A percentile compares a stretch with the other conserved stretches of the same genome.
Evolutionary conservation across 2,329 filamentous ascomycete species (phyloP).

Genomic region (Fusarium aywerte): DNA sequence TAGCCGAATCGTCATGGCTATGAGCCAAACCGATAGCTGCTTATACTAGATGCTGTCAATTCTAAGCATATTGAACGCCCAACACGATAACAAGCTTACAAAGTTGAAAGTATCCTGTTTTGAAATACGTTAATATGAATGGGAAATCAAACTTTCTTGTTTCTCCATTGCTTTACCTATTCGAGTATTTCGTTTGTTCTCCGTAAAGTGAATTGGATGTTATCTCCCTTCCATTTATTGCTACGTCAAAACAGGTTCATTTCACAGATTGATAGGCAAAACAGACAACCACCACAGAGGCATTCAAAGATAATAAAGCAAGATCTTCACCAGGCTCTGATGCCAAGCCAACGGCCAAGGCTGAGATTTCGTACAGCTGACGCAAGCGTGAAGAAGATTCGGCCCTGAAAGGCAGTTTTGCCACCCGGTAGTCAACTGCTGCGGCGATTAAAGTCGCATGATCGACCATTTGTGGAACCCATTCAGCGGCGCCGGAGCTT

Average conservation of each 20-base stretch:
- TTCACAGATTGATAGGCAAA: background rate
- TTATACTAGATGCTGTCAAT: background rate
- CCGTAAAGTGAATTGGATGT: background rate
- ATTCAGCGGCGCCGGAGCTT: constrained; percentile 8
- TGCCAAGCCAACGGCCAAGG: constrained; percentile 29
- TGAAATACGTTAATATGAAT: too few relatives aligned
- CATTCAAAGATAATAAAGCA: background rate
- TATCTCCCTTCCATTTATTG: background rate
- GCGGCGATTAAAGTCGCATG: constrained; percentile 37
- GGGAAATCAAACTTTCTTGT: background rate
- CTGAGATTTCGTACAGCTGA: constrained; percentile 27
- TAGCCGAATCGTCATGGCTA: background rate
- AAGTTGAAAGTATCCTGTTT: background rate
- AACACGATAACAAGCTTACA: background rate
- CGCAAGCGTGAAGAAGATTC: constrained; percentile 26
- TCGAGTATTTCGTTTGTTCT: background rate
- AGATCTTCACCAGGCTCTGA: constrained; percentile 16
- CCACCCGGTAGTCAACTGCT: constrained; percentile 32
- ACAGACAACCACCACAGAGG: constrained; percentile 7
- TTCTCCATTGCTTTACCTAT: background rate
- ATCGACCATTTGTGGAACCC: constrained; percentile 35
- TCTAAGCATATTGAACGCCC: background rate
- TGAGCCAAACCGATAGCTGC: background rate
- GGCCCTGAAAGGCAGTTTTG: constrained; percentile 18
- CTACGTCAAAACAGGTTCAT: constrained; percentile 1